phyloP scores from a whole-genome alignment of 169 alveolate species.

The Plasmodium falciparum region DNA sequence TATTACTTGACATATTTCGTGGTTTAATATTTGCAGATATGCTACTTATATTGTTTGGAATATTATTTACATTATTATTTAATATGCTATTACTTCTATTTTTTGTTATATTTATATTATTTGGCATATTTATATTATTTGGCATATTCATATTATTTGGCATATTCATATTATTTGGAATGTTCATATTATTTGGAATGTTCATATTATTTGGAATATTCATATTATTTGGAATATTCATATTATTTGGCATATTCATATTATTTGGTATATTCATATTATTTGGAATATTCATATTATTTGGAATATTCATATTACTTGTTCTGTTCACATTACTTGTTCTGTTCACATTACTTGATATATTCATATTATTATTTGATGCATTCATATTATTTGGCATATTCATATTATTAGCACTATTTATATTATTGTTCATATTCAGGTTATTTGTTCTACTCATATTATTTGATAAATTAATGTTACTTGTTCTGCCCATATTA shows the following conservation, averaged over 20 bases:
- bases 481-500: slow-evolving; percentile 2
- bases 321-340: slow-evolving; percentile 13
- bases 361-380: no score
- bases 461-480: no score
- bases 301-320: not conserved
- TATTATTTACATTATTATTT: no score
- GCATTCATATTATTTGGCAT: slow-evolving; percentile 9
- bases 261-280: slow-evolving; percentile 8
- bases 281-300: slow-evolving; percentile 1
- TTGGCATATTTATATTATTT: no score
- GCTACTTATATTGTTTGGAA: no score
- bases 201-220: not conserved
- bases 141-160: no score
- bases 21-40: no score
- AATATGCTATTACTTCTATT: no score
- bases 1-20: not conserved
- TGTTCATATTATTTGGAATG: not conserved
- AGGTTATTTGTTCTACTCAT: no score
- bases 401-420: slow-evolving; percentile 1
- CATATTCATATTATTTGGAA: no score
- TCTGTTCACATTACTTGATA: slow-evolving; percentile 9
- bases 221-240: not conserved
- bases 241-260: not conserved
- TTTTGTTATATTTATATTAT: no score
- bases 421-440: not conserved